These are phyloP conservation scores for Pyrenophora teres DNA, from an alignment of 2,329 filamentous ascomycete species.

Conservation along the genomic window DNA sequence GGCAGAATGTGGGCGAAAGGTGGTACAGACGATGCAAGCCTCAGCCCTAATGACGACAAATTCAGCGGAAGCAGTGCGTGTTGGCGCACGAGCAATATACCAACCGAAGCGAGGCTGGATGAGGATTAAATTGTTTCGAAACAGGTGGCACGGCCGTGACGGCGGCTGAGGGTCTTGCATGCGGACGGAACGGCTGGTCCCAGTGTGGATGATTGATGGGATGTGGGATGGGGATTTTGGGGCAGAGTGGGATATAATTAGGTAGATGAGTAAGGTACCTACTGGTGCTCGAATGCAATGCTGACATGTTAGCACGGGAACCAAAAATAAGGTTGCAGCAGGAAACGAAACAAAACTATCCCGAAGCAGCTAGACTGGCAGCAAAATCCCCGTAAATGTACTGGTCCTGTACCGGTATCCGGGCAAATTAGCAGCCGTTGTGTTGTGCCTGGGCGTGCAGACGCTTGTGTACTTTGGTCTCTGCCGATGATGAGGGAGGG, in stretches of 20 bases:
- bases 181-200: conserved; percentile 28
- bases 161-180: conserved; percentile 18
- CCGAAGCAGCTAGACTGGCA: conserved; percentile 16
- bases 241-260: conserved; percentile 15
- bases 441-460: conserved; percentile 25
- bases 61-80: neutral
- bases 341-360: conserved; percentile 32
- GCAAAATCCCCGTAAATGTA: conserved; percentile 22
- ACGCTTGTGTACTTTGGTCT: neutral
- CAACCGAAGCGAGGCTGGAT: conserved; percentile 24
- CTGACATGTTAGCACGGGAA: conserved; percentile 22
- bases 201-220: conserved; percentile 18
- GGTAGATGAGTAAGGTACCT: neutral
- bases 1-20: conserved; percentile 4
- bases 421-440: conserved; percentile 30
- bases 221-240: neutral
- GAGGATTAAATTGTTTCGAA: conserved; percentile 36
- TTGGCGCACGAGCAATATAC: conserved; percentile 26
- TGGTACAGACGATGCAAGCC: neutral
- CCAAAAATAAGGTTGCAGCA: conserved; percentile 38
- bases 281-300: neutral
- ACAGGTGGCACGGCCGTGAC: conserved; percentile 17
- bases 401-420: conserved; percentile 10
- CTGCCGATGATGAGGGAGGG: no score
- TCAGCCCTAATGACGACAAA: conserved; percentile 13